Evolutionary conservation across 2,329 filamentous ascomycete species (phyloP).

Genomic region (Pseudogymnoascus sp.): DNA sequence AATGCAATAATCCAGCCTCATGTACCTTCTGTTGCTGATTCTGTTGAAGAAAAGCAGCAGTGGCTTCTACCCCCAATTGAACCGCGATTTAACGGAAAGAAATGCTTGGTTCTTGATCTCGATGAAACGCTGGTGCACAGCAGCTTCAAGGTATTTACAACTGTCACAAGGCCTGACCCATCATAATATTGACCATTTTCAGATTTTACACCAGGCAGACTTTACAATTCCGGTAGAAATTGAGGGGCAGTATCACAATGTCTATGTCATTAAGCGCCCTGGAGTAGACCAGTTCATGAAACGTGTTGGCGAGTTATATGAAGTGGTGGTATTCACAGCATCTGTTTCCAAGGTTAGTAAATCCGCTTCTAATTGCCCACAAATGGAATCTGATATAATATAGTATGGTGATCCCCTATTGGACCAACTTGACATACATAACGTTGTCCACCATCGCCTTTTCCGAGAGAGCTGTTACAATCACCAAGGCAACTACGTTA

Average conservation of each 20-base stretch:
- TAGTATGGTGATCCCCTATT: constrained; percentile 93
- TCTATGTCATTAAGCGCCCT: constrained; percentile 98
- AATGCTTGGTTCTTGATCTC: constrained; percentile 89
- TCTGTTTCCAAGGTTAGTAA: constrained; percentile 83
- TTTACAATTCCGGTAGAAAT: constrained; percentile 99
- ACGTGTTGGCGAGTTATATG: constrained; percentile 91
- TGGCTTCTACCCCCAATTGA: constrained; percentile 70
- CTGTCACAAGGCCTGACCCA: not conserved
- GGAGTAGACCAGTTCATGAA: constrained; percentile 99
- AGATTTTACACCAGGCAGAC: constrained; percentile 97
- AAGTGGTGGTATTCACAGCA: constrained; percentile 97
- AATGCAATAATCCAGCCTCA: constrained; percentile 22
- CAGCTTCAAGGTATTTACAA: constrained; percentile 75
- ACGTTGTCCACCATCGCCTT: constrained; percentile 88
- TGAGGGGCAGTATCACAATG: constrained; percentile 97
- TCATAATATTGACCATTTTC: constrained; percentile 14
- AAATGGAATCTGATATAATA: constrained; percentile 8
- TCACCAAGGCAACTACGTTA: constrained; percentile 98
- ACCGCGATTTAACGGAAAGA: constrained; percentile 74
- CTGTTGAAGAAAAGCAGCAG: constrained; percentile 26
- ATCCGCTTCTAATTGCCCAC: not conserved
- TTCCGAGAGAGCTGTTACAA: constrained; percentile 99
- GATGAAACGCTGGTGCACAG: constrained; percentile 97
- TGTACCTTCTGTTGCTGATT: constrained; percentile 15
- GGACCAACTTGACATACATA: constrained; percentile 94